These are phyloP conservation scores for Pseudogymnoascus sp. DNA, from an alignment of 2,329 filamentous ascomycete genomes.

Conservation along the genomic window DNA sequence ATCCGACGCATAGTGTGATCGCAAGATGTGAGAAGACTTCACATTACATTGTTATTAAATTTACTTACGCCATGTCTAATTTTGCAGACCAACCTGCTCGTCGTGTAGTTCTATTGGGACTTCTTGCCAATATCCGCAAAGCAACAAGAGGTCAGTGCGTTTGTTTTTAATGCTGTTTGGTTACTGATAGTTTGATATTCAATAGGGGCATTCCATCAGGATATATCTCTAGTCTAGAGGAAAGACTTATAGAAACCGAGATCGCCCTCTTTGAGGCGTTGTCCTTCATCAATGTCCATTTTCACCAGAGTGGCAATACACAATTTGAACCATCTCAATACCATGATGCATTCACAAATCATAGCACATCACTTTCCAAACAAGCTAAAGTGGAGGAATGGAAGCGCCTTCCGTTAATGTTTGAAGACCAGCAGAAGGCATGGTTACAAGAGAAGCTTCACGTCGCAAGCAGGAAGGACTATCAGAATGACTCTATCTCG, in stretches of 20 bases:
- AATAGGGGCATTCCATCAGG: neutral
- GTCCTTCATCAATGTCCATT: neutral
- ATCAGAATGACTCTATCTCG: neutral
- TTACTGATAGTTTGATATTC: neutral
- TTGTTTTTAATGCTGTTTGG: neutral
- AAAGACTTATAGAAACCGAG: neutral
- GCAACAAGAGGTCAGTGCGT: slow-evolving; percentile 5
- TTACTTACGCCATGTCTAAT: neutral
- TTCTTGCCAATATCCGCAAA: slow-evolving; percentile 3
- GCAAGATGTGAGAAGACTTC: neutral
- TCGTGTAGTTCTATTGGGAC: neutral
- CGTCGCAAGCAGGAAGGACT: neutral
- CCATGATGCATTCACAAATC: neutral
- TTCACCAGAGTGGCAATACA: neutral
- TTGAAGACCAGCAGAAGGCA: neutral
- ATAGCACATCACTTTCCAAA: neutral
- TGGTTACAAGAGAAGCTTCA: neutral
- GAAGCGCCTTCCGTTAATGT: neutral
- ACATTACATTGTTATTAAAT: neutral
- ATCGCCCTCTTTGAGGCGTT: neutral
- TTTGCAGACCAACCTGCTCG: neutral
- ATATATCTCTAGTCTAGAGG: neutral
- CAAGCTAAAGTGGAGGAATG: slow-evolving; percentile 1
- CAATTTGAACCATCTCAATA: neutral
- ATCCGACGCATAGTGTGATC: slow-evolving; percentile 3